Evolutionary conservation across 257 asterid genomes (phyloP).

Genomic region (Leptodermis oblonga): DNA sequence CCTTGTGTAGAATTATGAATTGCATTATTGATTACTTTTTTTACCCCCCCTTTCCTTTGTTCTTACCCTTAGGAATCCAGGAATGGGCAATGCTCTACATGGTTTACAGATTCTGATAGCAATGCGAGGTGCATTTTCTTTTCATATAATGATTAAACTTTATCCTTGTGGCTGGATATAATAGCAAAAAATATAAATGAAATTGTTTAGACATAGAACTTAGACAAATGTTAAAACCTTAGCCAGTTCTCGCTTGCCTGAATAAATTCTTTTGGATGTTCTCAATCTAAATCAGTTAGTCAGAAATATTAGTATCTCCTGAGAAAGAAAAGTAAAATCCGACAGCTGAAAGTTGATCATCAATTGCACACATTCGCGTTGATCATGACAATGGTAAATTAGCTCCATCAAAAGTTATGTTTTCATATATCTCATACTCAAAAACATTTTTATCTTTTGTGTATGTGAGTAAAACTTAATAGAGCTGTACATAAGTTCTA

Average conservation of each 20-base stretch:
- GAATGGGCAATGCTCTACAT: constrained; percentile 88
- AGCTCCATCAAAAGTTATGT: neutral
- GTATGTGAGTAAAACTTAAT: neutral
- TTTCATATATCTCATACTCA: neutral
- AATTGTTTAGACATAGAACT: neutral
- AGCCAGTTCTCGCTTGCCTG: neutral
- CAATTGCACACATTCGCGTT: no score
- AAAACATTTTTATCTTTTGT: no score
- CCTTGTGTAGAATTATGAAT: constrained; percentile 12
- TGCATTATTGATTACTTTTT: neutral
- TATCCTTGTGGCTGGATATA: neutral
- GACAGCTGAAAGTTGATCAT: neutral
- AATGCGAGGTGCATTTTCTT: constrained; percentile 64
- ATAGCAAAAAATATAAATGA: neutral
- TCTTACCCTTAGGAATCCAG: constrained; percentile 57
- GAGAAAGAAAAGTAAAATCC: neutral
- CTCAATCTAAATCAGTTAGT: neutral
- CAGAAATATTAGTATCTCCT: neutral
- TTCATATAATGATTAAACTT: constrained; percentile 10
- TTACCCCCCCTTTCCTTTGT: constrained; percentile 2
- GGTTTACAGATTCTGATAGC: constrained; percentile 96
- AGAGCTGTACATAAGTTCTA: neutral
- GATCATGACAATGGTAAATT: neutral
- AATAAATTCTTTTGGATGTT: neutral
- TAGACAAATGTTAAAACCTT: neutral